phyloP scores from a whole-genome alignment of 176 grass and related monocot species.

The Paspalum notatum region DNA sequence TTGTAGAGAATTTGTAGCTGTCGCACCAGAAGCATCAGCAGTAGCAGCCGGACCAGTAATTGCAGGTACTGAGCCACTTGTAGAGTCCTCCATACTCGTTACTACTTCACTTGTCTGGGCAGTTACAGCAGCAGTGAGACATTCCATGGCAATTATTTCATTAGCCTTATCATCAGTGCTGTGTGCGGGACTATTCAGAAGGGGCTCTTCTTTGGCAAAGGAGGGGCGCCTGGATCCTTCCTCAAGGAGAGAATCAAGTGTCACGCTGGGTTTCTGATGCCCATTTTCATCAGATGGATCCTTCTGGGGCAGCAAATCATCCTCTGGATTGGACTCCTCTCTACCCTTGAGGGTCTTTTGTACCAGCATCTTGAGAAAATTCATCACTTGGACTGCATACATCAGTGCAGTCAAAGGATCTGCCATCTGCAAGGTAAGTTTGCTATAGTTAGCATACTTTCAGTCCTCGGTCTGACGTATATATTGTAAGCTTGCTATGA shows the following conservation, averaged over 20 bases:
- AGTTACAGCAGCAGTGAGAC: not conserved
- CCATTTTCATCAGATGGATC: slow-evolving; percentile 66
- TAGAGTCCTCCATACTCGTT: slow-evolving; percentile 35
- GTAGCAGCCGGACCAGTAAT: slow-evolving; percentile 4
- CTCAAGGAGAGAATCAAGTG: slow-evolving; percentile 40
- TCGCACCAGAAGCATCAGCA: slow-evolving; percentile 39
- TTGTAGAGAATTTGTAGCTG: slow-evolving; percentile 40
- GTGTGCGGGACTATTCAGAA: slow-evolving; percentile 39
- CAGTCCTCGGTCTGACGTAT: not conserved
- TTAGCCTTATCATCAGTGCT: slow-evolving; percentile 32
- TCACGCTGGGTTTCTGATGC: slow-evolving; percentile 52
- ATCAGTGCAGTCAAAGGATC: slow-evolving; percentile 89
- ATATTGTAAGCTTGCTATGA: not conserved
- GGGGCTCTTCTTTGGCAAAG: slow-evolving; percentile 48
- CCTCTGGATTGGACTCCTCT: slow-evolving; percentile 53
- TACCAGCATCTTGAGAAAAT: slow-evolving; percentile 87
- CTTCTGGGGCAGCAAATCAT: slow-evolving; percentile 38
- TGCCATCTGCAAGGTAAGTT: slow-evolving; percentile 61
- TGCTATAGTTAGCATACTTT: not conserved
- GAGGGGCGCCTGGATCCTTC: slow-evolving; percentile 43
- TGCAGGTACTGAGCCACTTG: slow-evolving; percentile 33
- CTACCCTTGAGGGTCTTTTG: slow-evolving; percentile 76
- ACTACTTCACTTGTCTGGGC: slow-evolving; percentile 16
- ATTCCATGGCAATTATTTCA: slow-evolving; percentile 31
- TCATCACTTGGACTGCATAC: slow-evolving; percentile 97